Evolutionary conservation across 352 stramenopile species (phyloP).

Genomic region (Blastocystis sp.): DNA sequence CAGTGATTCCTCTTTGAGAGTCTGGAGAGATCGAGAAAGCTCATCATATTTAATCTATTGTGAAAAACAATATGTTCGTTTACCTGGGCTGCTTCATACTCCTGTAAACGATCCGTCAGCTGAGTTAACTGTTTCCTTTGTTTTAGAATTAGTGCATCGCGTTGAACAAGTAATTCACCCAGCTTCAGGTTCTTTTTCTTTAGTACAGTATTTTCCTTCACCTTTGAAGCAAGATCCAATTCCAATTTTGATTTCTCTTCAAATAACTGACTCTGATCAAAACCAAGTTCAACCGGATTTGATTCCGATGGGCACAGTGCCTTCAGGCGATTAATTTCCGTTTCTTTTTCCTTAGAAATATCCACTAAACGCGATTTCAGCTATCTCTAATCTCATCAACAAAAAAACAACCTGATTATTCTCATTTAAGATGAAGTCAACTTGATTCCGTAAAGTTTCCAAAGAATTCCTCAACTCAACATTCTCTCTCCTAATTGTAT

Average conservation of each 20-base stretch:
- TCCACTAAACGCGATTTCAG: neutral
- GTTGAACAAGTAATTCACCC: constrained; percentile 22
- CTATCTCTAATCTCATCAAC: neutral
- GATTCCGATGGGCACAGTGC: neutral
- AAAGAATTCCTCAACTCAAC: neutral
- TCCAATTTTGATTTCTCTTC: constrained; percentile 50
- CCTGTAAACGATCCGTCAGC: neutral
- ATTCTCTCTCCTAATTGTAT: neutral
- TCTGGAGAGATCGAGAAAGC: neutral
- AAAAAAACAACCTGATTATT: neutral
- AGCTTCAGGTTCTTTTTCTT: constrained; percentile 44
- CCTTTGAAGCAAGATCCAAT: neutral
- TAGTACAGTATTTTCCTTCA: neutral
- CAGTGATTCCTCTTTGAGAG: neutral
- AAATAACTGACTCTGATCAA: constrained; percentile 16
- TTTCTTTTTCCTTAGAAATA: neutral
- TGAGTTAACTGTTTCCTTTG: neutral
- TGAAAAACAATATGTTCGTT: neutral
- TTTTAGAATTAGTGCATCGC: neutral
- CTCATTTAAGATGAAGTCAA: neutral
- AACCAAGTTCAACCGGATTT: neutral
- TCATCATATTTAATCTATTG: constrained; percentile 24
- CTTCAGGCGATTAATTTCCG: neutral
- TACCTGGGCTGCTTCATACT: neutral
- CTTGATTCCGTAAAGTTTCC: neutral